Evolutionary conservation across 805 yeast species (phyloP), one percentile per base, ranked within the genome.

Genomic region (Saccharomycopsis fermentans): DNA sequence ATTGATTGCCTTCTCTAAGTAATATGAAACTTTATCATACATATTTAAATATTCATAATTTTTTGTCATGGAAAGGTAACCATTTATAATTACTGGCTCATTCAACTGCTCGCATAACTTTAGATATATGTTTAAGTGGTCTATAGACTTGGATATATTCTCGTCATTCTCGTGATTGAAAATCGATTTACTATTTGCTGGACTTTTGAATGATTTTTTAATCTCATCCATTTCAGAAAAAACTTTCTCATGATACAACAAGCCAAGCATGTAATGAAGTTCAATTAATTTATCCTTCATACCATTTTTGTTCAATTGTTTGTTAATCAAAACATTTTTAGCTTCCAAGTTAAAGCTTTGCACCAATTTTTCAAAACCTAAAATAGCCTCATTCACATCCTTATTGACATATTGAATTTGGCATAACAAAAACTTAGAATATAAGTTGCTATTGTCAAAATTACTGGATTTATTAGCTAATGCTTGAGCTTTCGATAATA

Each of bases 341-440:
- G 51, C 27, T 21, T 56, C 58, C 6, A 34, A 39, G n/a, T 60
- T 60, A 6, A 52, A 53, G 27, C 51, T 56, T 64, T 84, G 82
- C 58, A 84, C 77, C 52, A 89, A 75, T 52, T 81, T 80, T 68
- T 92, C 98, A 66, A 89, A 87, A 0, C 96, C 83, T 63, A 91
- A 78, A 63, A 86, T 81, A 12, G 98, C 94, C 68, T 91, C 97
- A 65, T 88, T 90, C 11, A 80, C 68, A 47, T 86, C 81, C 53
- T 84, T 84, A 68, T 91, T 84, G 56, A 82, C 77, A 57, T 86
- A 79, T 67, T 90, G 90, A 1, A 96, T 80, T 69, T 90, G 95
- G 1, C 95, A 96, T 59, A 87, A 78, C 34, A 97, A 98, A 58
- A 91, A 74, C 63, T 82, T 82, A 0, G 97, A 84, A 21, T 86